These are phyloP conservation scores for Lathyrus sativus DNA, from an alignment of 306 rosid species.

Conservation along the genomic window DNA sequence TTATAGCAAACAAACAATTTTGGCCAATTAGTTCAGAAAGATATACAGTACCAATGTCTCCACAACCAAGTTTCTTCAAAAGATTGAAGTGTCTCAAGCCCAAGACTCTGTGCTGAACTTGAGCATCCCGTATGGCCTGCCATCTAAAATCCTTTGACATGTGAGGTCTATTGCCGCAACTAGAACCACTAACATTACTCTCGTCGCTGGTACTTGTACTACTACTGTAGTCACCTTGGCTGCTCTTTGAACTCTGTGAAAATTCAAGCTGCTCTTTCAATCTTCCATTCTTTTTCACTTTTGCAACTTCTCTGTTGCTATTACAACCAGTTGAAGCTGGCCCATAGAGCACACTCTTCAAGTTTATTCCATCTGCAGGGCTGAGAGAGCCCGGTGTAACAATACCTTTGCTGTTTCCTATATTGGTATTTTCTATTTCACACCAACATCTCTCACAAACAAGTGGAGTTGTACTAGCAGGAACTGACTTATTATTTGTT, in stretches of 20 bases:
- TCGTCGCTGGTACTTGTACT: slow-evolving; percentile 95
- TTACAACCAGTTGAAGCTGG: slow-evolving; percentile 43
- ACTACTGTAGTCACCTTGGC: slow-evolving; percentile 94
- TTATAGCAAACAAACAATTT: slow-evolving; percentile 86
- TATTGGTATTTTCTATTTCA: slow-evolving; percentile 54
- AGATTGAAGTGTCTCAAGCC: slow-evolving; percentile 89
- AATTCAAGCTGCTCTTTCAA: slow-evolving; percentile 80
- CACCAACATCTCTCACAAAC: slow-evolving; percentile 93
- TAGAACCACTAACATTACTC: slow-evolving; percentile 83
- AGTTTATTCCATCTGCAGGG: slow-evolving; percentile 48
- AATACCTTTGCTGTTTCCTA: slow-evolving; percentile 51
- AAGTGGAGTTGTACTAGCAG: slow-evolving; percentile 52
- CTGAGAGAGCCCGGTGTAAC: slow-evolving; percentile 35
- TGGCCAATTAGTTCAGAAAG: slow-evolving; percentile 83
- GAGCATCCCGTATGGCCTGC: slow-evolving; percentile 80
- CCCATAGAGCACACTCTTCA: slow-evolving; percentile 41
- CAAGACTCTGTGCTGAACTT: slow-evolving; percentile 69
- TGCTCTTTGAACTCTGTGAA: slow-evolving; percentile 95
- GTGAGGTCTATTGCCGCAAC: slow-evolving; percentile 94
- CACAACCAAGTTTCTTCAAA: slow-evolving; percentile 96
- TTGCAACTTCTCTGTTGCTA: slow-evolving; percentile 47
- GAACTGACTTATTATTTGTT: slow-evolving; percentile 48
- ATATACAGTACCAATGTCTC: slow-evolving; percentile 98
- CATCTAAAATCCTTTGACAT: slow-evolving; percentile 97
- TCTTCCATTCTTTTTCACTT: slow-evolving; percentile 53